A percentile compares a stretch with the other conserved stretches of the same genome.
phyloP scores from a whole-genome alignment of 176 grass and related monocot genomes.

The Tuctoria greenei region DNA sequence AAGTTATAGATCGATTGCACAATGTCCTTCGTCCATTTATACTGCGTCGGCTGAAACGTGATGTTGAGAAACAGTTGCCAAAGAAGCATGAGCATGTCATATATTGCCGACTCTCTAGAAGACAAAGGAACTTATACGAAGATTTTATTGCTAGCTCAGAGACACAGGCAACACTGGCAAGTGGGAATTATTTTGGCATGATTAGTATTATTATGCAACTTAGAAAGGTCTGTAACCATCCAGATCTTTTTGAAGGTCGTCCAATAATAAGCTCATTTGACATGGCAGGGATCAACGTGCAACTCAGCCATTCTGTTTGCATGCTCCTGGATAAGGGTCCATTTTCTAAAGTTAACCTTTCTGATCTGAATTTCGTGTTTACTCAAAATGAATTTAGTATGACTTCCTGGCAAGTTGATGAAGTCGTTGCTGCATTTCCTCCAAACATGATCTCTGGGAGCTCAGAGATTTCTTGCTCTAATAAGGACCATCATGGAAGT shows the following conservation, averaged over 20 bases:
- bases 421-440: conserved; percentile 49
- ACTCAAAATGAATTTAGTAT: conserved; percentile 80
- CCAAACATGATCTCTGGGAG: conserved; percentile 28
- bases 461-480: conserved; percentile 31
- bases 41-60: conserved; percentile 88
- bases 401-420: conserved; percentile 81
- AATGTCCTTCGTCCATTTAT: conserved; percentile 98
- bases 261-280: conserved; percentile 99
- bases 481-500: conserved; percentile 44
- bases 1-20: conserved; percentile 95
- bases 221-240: conserved; percentile 98
- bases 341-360: conserved; percentile 71
- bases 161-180: conserved; percentile 80
- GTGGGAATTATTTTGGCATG: conserved; percentile 98
- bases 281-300: conserved; percentile 84
- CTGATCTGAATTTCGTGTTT: conserved; percentile 87
- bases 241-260: conserved; percentile 97
- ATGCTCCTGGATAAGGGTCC: conserved; percentile 54
- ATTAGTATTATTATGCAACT: conserved; percentile 99
- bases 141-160: conserved; percentile 96
- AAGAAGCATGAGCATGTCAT: conserved; percentile 96
- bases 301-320: conserved; percentile 76
- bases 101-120: conserved; percentile 90
- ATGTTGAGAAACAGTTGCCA: conserved; percentile 97
- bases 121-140: conserved; percentile 96